These are phyloP conservation scores for Rutstroemia sp. DNA, from an alignment of 2,329 filamentous ascomycete genomes.

Conservation along the genomic window DNA sequence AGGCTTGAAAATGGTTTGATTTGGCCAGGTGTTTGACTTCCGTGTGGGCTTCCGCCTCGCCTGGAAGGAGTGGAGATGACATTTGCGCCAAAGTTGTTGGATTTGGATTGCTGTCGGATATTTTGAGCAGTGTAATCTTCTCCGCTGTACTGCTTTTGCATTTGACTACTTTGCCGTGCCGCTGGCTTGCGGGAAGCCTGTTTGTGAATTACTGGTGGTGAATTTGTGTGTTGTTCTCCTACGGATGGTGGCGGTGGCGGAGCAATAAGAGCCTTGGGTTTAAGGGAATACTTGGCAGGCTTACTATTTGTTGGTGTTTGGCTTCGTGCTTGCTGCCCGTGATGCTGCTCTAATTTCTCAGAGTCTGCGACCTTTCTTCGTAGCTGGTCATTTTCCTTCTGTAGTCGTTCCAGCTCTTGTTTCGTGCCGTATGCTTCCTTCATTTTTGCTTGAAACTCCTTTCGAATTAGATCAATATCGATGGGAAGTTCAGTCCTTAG, in stretches of 20 bases:
- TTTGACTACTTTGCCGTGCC: neutral
- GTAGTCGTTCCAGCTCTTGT: neutral
- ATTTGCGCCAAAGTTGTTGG: neutral
- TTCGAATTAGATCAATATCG: neutral
- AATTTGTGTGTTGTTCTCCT: neutral
- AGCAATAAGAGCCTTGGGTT: neutral
- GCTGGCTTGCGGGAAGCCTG: neutral
- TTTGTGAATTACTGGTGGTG: neutral
- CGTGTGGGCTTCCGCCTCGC: neutral
- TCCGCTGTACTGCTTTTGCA: neutral
- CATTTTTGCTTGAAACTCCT: neutral
- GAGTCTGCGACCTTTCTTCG: neutral
- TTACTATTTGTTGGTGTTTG: neutral
- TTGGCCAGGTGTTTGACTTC: neutral
- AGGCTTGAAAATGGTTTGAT: constrained; percentile 7
- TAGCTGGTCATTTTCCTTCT: constrained; percentile 2
- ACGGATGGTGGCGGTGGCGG: neutral
- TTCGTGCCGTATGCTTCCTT: neutral
- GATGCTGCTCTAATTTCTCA: neutral
- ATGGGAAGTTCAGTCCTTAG: neutral
- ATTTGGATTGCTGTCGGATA: neutral
- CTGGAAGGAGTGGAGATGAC: neutral
- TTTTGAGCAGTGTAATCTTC: neutral
- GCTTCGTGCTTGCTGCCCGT: neutral
- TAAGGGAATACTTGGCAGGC: neutral